Base-by-base conservation (phyloP, 495 filamentous ascomycete species). In the Cladorrhinum samala region DNA sequence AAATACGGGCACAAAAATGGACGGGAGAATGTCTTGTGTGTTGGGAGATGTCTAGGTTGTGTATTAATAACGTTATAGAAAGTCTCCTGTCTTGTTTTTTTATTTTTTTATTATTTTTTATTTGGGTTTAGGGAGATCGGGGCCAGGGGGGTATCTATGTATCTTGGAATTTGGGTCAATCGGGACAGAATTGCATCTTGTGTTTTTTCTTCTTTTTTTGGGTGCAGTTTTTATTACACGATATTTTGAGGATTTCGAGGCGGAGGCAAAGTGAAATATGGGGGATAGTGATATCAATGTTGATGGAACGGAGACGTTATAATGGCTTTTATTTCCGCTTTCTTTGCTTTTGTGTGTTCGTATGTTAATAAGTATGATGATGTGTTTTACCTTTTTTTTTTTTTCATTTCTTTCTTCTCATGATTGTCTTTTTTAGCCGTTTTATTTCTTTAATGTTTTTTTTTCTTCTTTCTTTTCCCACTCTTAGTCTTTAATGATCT, bases 281-380 rank as follows among this genome's bases (percentile, higher is more conserved):
- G n/a, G n/a, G n/a, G n/a, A n/a, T n/a, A n/a, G n/a, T n/a, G n/a
- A n/a, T n/a, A n/a, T n/a, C n/a, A n/a, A n/a, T n/a, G n/a, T n/a
- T n/a, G n/a, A n/a, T n/a, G n/a, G n/a, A n/a, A n/a, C n/a, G n/a
- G n/a, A n/a, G n/a, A n/a, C n/a, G n/a, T n/a, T n/a, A n/a, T n/a
- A n/a, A n/a, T 54, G 56, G 40, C 43, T 17, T 11, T 17, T 40
- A 18, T 25, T 37, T 37, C 30, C 11, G 23, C 39, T 49, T 16
- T 33, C 17, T 30, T 37, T 37, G 9, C 47, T 11, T 19, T 30
- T 24, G 23, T 2, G 8, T 41, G 25, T 20, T 17, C 19, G 6
- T 61, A 55, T 61, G 58, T 61, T 57, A 60, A 65, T 58, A 54
- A 46, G 49, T 50, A 54, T 55, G 54, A 59, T 53, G 56, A 25